phyloP scores from a whole-genome alignment of 2,329 filamentous ascomycete genomes.

The Arthrinium phaeospermum region DNA sequence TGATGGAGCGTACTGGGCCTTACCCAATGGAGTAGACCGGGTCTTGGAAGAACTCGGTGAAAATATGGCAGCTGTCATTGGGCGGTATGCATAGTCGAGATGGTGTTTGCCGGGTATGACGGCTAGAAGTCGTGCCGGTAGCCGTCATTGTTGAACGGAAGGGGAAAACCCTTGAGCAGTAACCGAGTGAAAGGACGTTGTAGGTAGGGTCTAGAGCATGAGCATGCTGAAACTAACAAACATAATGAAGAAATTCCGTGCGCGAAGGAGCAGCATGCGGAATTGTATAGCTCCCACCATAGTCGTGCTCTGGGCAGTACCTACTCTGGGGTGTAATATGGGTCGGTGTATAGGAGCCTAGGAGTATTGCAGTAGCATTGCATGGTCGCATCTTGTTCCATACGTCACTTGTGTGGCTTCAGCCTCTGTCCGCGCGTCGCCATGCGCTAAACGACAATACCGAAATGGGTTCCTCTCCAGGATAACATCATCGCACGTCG shows the following conservation, averaged over 20 bases:
- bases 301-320: neutral
- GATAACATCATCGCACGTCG: neutral
- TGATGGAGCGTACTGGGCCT: neutral
- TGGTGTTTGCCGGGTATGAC: slow-evolving; percentile 15
- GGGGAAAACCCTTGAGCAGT: neutral
- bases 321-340: neutral
- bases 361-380: slow-evolving; percentile 4
- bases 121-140: slow-evolving; percentile 14
- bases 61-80: slow-evolving; percentile 5
- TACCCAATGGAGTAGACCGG: neutral
- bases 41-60: neutral
- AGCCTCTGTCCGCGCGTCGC: slow-evolving; percentile 13
- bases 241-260: neutral
- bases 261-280: neutral
- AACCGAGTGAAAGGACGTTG: neutral
- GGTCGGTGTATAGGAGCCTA: neutral
- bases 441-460: neutral
- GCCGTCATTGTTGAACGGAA: neutral
- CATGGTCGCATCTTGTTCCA: slow-evolving; percentile 8
- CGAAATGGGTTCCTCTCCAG: neutral
- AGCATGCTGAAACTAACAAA: neutral
- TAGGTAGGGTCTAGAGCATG: neutral
- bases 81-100: neutral
- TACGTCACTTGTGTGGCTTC: slow-evolving; percentile 15
- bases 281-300: neutral